Evolutionary conservation across 2,329 filamentous ascomycete species (phyloP).

Genomic region (Pseudocercospora pini-densiflorae): DNA sequence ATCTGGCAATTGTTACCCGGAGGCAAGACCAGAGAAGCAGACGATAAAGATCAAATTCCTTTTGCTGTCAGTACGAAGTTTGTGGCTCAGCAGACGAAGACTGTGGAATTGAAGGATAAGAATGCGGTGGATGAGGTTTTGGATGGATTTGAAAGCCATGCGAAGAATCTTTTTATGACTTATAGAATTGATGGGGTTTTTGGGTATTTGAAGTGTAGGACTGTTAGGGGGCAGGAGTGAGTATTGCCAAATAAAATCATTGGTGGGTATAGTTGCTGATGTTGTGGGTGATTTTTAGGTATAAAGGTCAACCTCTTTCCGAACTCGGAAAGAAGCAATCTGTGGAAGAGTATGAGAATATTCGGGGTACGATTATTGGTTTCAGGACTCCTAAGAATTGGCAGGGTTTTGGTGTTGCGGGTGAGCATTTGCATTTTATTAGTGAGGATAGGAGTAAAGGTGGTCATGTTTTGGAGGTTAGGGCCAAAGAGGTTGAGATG

Average conservation of each 20-base stretch:
- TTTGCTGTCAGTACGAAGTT: constrained; percentile 44
- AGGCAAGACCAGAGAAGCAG: constrained; percentile 42
- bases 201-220: constrained; percentile 39
- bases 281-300: constrained; percentile 12
- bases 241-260: too few species aligned
- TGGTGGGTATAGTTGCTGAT: too few species aligned
- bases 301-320: constrained; percentile 37
- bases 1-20: constrained; percentile 49
- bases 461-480: constrained; percentile 48
- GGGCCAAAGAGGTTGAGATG: constrained; percentile 40
- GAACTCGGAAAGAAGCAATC: constrained; percentile 48
- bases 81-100: constrained; percentile 34
- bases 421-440: constrained; percentile 51
- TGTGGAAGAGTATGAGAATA: constrained; percentile 43
- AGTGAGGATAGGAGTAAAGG: constrained; percentile 42
- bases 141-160: constrained; percentile 33
- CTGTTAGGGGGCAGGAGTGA: constrained; percentile 38
- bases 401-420: constrained; percentile 48
- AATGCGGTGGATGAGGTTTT: constrained; percentile 34
- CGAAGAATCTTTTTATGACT: constrained; percentile 41
- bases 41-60: constrained; percentile 43
- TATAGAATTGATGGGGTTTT: constrained; percentile 39
- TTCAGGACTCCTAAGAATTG: constrained; percentile 47
- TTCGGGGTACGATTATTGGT: constrained; percentile 49
- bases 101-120: constrained; percentile 32